Conservation (phyloP, 2,329 filamentous ascomycete species). For the Ceratocystis diversiconidia region DNA sequence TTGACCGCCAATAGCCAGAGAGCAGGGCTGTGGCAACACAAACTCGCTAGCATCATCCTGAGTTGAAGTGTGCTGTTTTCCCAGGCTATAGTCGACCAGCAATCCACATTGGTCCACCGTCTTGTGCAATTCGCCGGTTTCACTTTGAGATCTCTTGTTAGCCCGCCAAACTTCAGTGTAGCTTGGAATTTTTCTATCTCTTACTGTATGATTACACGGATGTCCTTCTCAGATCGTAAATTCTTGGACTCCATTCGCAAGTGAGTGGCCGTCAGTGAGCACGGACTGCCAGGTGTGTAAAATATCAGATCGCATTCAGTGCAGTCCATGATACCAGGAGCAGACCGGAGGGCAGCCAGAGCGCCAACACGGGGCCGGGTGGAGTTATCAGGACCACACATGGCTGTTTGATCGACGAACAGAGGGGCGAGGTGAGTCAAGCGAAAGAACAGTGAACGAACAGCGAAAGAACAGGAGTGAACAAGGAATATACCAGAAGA, state of each 20-base stretch:
- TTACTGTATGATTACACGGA: constrained; percentile 34
- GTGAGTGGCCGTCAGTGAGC: constrained; percentile 30
- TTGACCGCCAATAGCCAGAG: constrained; percentile 31
- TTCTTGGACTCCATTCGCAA: constrained; percentile 28
- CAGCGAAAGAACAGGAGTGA: too few relatives aligned
- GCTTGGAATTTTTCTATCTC: constrained; percentile 18
- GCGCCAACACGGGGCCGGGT: constrained; percentile 33
- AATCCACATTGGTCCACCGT: constrained; percentile 32
- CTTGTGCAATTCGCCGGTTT: constrained; percentile 21
- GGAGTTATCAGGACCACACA: constrained; percentile 33
- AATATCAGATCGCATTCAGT: constrained; percentile 30
- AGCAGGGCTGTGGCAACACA: constrained; percentile 28
- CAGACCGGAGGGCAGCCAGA: constrained; percentile 30
- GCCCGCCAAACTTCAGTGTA: not conserved
- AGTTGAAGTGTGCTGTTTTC: not conserved
- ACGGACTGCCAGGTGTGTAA: constrained; percentile 29
- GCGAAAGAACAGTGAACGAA: too few relatives aligned
- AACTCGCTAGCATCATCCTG: not conserved
- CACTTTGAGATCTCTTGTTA: not conserved
- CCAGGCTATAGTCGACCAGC: constrained; percentile 6
- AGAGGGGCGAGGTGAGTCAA: too few relatives aligned
- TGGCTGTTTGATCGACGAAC: constrained; percentile 20
- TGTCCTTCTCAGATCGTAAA: constrained; percentile 18
- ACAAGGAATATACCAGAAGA: too few relatives aligned
- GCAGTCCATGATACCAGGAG: constrained; percentile 15